phyloP scores from a whole-genome alignment of 768 basidiomycete species.

The Pisolithus sp. region DNA sequence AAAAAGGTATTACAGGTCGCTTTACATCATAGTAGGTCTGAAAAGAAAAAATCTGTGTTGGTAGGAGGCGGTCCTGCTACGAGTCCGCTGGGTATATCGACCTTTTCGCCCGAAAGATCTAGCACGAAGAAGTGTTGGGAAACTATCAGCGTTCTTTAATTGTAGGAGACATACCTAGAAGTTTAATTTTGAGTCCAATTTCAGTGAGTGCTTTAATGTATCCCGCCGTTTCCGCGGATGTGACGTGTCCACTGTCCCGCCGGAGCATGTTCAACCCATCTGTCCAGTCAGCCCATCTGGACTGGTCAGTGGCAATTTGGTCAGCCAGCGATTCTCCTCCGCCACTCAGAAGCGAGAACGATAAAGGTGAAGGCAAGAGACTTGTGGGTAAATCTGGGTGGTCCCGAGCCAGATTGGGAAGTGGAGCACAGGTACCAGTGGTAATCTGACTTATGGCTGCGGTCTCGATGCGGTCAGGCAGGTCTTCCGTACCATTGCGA shows the following conservation, averaged over 20 bases:
- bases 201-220: slow-evolving; percentile 86
- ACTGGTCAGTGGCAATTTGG: slow-evolving; percentile 69
- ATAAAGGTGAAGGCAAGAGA: slow-evolving; percentile 57
- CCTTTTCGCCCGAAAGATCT: slow-evolving; percentile 87
- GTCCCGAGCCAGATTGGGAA: slow-evolving; percentile 58
- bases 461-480: slow-evolving; percentile 82
- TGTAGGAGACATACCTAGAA: slow-evolving; percentile 55
- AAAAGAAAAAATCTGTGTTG: slow-evolving; percentile 83
- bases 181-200: slow-evolving; percentile 86
- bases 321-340: slow-evolving; percentile 72
- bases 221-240: slow-evolving; percentile 78
- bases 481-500: slow-evolving; percentile 76
- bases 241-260: slow-evolving; percentile 73
- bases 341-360: slow-evolving; percentile 69
- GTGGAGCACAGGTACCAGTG: slow-evolving; percentile 65
- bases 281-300: slow-evolving; percentile 89
- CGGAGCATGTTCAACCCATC: slow-evolving; percentile 88
- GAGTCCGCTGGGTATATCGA: slow-evolving; percentile 80
- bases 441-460: slow-evolving; percentile 74
- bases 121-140: background rate
- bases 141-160: background rate
- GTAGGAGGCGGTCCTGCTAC: slow-evolving; percentile 71
- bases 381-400: slow-evolving; percentile 53
- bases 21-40: slow-evolving; percentile 42
- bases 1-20: slow-evolving; percentile 6